Conservation (phyloP, 225 moss, liverwort and hornwort genomes). For the Physcomitrium patens region DNA sequence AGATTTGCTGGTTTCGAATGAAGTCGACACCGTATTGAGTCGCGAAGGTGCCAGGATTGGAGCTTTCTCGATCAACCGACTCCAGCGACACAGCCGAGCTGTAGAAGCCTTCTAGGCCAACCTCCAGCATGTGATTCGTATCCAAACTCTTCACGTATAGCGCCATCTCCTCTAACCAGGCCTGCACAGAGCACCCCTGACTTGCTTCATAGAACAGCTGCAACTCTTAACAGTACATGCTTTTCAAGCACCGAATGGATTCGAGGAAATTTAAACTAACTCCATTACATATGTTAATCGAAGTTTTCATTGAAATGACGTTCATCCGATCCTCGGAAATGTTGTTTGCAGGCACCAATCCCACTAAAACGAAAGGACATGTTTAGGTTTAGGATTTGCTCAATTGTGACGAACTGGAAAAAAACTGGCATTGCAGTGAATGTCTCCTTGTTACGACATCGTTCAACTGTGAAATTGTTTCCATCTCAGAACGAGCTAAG, state of each 20-base stretch:
- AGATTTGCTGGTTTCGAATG: slow-evolving; percentile 50
- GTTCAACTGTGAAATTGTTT: no score
- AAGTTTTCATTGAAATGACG: no score
- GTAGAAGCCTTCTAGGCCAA: slow-evolving; percentile 66
- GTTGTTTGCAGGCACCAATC: no score
- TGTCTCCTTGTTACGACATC: no score
- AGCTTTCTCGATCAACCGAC: slow-evolving; percentile 35
- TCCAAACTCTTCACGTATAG: slow-evolving; percentile 60
- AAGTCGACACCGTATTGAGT: slow-evolving; percentile 60
- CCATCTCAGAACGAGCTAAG: background rate
- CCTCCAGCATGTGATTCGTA: slow-evolving; percentile 50
- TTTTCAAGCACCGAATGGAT: background rate
- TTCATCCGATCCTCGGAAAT: no score
- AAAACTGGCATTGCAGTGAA: background rate
- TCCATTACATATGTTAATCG: background rate
- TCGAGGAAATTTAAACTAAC: background rate
- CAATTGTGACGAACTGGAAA: background rate
- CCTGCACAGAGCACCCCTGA: slow-evolving; percentile 25
- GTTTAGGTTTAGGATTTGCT: no score
- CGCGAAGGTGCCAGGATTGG: slow-evolving; percentile 43
- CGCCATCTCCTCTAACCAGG: slow-evolving; percentile 55
- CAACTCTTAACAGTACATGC: background rate
- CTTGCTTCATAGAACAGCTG: background rate
- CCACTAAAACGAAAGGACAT: no score
- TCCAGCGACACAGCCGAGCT: slow-evolving; percentile 38